Evolutionary conservation across 1,284 basidiomycete genomes (phyloP).

Genomic region (Sutorius eximius): DNA sequence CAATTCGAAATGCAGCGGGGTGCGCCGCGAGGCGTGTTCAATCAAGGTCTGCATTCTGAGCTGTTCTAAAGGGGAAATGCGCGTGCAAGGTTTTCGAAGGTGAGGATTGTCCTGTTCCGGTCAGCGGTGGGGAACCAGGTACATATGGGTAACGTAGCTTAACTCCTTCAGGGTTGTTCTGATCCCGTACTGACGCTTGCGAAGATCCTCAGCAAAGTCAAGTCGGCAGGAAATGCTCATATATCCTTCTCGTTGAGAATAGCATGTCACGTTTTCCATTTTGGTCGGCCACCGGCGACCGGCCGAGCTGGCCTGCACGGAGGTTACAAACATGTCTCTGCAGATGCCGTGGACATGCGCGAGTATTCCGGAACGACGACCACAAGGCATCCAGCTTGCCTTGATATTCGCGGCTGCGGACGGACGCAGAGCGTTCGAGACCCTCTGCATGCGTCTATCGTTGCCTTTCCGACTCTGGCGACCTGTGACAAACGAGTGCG

Average conservation of each 20-base stretch:
- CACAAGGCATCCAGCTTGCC: conserved; percentile 7
- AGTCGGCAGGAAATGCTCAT: neutral
- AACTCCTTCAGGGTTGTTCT: conserved; percentile 36
- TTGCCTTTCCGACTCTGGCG: neutral
- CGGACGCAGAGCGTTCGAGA: conserved; percentile 1
- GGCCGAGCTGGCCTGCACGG: neutral
- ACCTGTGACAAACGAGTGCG: conserved; percentile 1
- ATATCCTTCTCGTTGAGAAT: neutral
- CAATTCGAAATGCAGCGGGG: neutral
- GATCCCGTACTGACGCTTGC: conserved; percentile 17
- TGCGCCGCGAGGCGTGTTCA: neutral
- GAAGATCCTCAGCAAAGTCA: conserved; percentile 22
- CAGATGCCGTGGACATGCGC: conserved; percentile 2
- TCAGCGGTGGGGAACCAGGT: conserved; percentile 3
- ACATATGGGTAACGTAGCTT: conserved; percentile 21
- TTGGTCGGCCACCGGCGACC: neutral
- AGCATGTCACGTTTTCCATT: neutral
- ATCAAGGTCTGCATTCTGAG: neutral
- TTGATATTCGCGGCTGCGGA: neutral
- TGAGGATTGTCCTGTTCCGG: neutral
- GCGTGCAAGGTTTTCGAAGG: neutral
- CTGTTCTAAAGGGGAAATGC: conserved; percentile 1
- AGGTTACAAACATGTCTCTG: conserved; percentile 1
- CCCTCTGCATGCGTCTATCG: neutral
- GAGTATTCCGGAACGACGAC: conserved; percentile 6